Evolutionary conservation across 2,329 filamentous ascomycete genomes (phyloP).

Genomic region (Botryotinia globosa): DNA sequence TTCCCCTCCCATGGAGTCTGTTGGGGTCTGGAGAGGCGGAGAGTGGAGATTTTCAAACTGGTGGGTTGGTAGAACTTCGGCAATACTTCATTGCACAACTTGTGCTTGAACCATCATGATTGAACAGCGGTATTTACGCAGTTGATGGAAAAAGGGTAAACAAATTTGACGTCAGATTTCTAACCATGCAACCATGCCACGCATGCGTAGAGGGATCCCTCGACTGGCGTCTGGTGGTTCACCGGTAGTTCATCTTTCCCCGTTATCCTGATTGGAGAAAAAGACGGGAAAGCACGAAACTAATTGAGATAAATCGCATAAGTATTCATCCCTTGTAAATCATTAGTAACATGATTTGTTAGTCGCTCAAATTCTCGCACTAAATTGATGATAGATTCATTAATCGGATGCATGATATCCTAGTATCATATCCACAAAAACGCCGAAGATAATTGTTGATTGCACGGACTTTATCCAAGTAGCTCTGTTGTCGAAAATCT

Average conservation of each 20-base stretch:
- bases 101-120: background rate
- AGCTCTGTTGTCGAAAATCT: background rate
- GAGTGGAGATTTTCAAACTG: background rate
- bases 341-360: background rate
- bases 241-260: background rate
- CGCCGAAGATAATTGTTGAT: slow-evolving; percentile 6
- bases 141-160: background rate
- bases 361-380: slow-evolving; percentile 14
- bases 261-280: background rate
- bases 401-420: background rate
- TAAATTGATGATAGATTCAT: background rate
- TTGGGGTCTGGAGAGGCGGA: slow-evolving; percentile 15
- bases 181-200: background rate
- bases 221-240: slow-evolving; percentile 1
- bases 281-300: background rate
- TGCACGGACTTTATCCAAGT: background rate
- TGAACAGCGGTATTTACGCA: background rate
- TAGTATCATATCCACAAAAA: slow-evolving; percentile 6
- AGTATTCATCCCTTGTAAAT: background rate
- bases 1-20: slow-evolving; percentile 9
- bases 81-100: slow-evolving; percentile 4
- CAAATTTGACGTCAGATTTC: background rate
- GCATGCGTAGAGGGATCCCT: background rate
- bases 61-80: slow-evolving; percentile 7
- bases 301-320: background rate